Base-by-base conservation (phyloP, 177 flowering plant species). In the Tripterygium wilfordii region DNA sequence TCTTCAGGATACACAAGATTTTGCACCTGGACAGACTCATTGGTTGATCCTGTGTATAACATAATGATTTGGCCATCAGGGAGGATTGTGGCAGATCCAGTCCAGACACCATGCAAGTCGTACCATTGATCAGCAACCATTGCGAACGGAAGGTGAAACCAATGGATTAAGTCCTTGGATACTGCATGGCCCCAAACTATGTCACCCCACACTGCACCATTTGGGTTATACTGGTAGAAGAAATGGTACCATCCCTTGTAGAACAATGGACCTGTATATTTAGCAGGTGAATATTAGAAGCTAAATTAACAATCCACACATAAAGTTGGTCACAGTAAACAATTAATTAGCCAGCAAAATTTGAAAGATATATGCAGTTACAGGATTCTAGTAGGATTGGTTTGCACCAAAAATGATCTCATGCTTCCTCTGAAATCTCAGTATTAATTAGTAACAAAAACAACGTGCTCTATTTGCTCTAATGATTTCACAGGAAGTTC, bases 131-230 rank as follows among this genome's bases (percentile, higher is more conserved):
- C 95, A 2, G 89, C 65, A 10, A 79, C 74, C 89, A 90, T 71
- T 16, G 96, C 89, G 0, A 78, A 17, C 2, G 96, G 96, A 14
- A 90, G 84, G 67, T 88, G 67, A 33, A 71, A 56, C 98, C 98
- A 90, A 50, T 85, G 67, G 54, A 90, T 72, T 18, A 90, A 54
- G 61, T 90, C 95, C 38, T 37, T 65, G 14, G 98, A 90, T 2
- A 90, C 85, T 0, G 98, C 79, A 54, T 90, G 98, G 23, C 88
- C 98, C 98, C 98, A 90, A 4, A 72, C 81, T 15, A 90, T 90
- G 67, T 79, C 77, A 26, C 96, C 98, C 98, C 98, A 90, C 2
- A 88, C 67, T 12, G 96, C 92, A 1, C 63, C 74, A 54, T 79
- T 65, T 18, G 96, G 98, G 51, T 88, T 88, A 70, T 81, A 90